These are phyloP conservation scores for Colletotrichum tofieldiae DNA, from an alignment of 2,329 filamentous ascomycete genomes.

Conservation along the genomic window DNA sequence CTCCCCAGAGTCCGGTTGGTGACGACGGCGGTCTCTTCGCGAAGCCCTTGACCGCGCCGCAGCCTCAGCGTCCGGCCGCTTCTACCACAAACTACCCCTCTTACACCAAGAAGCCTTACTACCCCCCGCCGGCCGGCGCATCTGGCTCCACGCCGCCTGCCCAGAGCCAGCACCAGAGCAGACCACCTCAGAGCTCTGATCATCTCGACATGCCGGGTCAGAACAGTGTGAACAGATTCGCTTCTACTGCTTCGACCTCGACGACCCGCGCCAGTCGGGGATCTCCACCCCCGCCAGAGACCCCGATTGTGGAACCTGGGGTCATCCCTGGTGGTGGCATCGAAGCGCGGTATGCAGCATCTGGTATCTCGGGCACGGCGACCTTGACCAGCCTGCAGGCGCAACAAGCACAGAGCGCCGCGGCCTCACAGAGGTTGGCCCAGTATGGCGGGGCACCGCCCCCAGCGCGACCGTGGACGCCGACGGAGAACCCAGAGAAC, in stretches of 20 bases:
- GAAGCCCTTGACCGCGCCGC: slow-evolving; percentile 69
- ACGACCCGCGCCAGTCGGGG: slow-evolving; percentile 93
- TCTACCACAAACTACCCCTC: slow-evolving; percentile 61
- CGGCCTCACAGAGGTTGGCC: slow-evolving; percentile 84
- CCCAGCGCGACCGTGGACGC: slow-evolving; percentile 86
- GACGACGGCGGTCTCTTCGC: slow-evolving; percentile 88
- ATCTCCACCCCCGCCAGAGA: slow-evolving; percentile 95
- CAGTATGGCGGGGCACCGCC: slow-evolving; percentile 76
- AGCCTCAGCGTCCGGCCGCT: slow-evolving; percentile 56
- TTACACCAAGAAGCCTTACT: slow-evolving; percentile 73
- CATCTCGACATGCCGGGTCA: slow-evolving; percentile 59
- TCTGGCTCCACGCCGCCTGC: slow-evolving; percentile 41
- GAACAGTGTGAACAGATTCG: slow-evolving; percentile 72
- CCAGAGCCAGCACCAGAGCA: slow-evolving; percentile 49
- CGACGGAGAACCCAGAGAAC: slow-evolving; percentile 89
- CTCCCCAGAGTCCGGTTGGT: slow-evolving; percentile 82
- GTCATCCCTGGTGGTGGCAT: slow-evolving; percentile 84
- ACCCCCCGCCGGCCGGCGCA: slow-evolving; percentile 67
- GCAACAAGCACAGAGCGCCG: slow-evolving; percentile 78
- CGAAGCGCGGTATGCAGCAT: slow-evolving; percentile 91
- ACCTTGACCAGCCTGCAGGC: slow-evolving; percentile 82
- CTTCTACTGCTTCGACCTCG: slow-evolving; percentile 91
- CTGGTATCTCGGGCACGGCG: slow-evolving; percentile 88
- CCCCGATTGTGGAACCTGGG: slow-evolving; percentile 83
- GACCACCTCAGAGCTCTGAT: slow-evolving; percentile 50